Conservation (phyloP, 257 asterid genomes). For the Linderniella brevidens region DNA sequence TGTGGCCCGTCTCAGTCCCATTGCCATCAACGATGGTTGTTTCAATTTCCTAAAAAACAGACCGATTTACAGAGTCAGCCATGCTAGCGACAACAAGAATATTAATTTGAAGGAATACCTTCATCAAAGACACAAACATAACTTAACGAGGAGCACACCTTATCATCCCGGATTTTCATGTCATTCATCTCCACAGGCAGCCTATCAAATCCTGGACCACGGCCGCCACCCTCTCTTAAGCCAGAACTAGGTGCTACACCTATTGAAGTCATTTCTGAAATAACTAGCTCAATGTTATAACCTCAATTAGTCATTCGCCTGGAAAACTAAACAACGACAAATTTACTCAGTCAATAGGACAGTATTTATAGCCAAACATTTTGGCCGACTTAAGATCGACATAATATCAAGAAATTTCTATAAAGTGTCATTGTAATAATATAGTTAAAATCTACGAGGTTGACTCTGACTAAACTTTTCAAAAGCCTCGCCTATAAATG, state of each 20-base stretch:
- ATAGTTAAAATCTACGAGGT: not conserved
- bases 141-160: constrained; percentile 16
- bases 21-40: constrained; percentile 66
- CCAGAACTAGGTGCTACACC: constrained; percentile 47
- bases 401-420: not conserved
- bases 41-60: constrained; percentile 52
- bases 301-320: constrained; percentile 49
- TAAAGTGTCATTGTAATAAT: not conserved
- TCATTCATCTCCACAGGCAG: constrained; percentile 67
- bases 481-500: too few relatives aligned
- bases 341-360: constrained; percentile 6
- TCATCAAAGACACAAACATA: not conserved
- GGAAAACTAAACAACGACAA: constrained; percentile 13
- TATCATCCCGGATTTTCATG: constrained; percentile 68
- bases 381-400: not conserved
- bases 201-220: constrained; percentile 41
- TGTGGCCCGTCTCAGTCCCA: constrained; percentile 97
- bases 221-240: constrained; percentile 37
- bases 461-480: too few relatives aligned
- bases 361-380: constrained; percentile 4
- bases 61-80: constrained; percentile 6
- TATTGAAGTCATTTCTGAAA: constrained; percentile 54
- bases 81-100: constrained; percentile 10
- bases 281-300: constrained; percentile 14
- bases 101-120: constrained; percentile 9